These are phyloP conservation scores for Chytriomyces confervae DNA, from an alignment of 192 early-diverging fungal species.

Conservation along the genomic window DNA sequence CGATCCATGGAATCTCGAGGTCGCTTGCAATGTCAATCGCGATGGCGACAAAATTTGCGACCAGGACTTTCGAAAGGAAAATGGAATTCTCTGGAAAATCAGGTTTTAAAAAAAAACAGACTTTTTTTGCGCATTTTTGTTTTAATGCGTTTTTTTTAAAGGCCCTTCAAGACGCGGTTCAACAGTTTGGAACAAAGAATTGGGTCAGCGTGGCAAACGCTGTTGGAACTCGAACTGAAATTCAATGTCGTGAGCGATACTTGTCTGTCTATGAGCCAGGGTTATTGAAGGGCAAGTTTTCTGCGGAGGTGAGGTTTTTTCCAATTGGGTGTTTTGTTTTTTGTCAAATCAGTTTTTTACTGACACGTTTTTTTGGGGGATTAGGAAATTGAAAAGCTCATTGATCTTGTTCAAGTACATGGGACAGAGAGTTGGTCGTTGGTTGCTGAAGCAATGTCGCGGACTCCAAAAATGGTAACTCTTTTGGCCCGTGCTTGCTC, in stretches of 20 bases:
- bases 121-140: neutral
- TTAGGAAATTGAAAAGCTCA: slow-evolving; percentile 4
- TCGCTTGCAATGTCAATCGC: slow-evolving; percentile 21
- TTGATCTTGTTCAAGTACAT: neutral
- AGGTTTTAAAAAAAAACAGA: neutral
- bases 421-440: slow-evolving; percentile 18
- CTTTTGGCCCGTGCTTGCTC: too few species aligned
- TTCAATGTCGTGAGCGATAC: slow-evolving; percentile 36
- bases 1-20: slow-evolving; percentile 6
- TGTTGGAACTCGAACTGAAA: slow-evolving; percentile 23
- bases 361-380: neutral
- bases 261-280: slow-evolving; percentile 25
- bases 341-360: neutral
- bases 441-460: slow-evolving; percentile 6
- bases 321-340: neutral
- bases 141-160: neutral
- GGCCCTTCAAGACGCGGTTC: slow-evolving; percentile 11
- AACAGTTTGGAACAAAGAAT: neutral
- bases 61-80: slow-evolving; percentile 27
- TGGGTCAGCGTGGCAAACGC: slow-evolving; percentile 24
- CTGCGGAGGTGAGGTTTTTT: slow-evolving; percentile 10
- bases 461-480: slow-evolving; percentile 28
- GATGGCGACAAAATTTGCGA: slow-evolving; percentile 32
- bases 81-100: slow-evolving; percentile 29
- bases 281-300: slow-evolving; percentile 18